These are phyloP conservation scores for Spironucleus salmonicida DNA, from an alignment of 208 protist species.

Conservation along the genomic window DNA sequence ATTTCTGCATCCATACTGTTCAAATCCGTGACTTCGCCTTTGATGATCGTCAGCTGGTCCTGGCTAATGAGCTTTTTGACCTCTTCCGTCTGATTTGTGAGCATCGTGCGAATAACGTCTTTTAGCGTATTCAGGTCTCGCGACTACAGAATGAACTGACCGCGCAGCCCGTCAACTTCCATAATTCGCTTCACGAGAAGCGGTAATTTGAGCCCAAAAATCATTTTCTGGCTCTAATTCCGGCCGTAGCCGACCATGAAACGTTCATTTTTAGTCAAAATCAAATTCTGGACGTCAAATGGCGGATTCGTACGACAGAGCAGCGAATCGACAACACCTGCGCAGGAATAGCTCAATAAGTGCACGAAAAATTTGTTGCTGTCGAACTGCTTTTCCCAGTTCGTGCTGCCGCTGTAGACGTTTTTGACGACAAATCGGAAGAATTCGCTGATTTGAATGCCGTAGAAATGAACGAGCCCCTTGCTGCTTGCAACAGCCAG, in stretches of 20 bases:
- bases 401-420: neutral
- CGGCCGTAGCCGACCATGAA: neutral
- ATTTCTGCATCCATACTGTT: neutral
- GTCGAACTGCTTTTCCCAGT: neutral
- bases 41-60: neutral
- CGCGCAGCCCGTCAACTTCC: neutral
- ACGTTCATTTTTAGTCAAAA: neutral
- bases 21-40: constrained; percentile 9
- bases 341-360: neutral
- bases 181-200: neutral
- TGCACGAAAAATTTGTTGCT: neutral
- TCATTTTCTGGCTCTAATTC: neutral
- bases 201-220: neutral
- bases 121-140: too few relatives aligned
- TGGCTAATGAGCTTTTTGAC: neutral
- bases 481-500: neutral
- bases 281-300: neutral
- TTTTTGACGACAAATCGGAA: neutral
- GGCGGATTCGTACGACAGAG: neutral
- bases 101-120: too few relatives aligned
- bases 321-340: neutral
- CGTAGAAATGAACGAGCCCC: neutral
- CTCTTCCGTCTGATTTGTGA: too few relatives aligned
- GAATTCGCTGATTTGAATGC: neutral
- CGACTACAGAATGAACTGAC: neutral